Evolutionary conservation across 106 monocot genomes (phyloP), one percentile per base, ranked within the genome.

Genomic region (Allium fistulosum): DNA sequence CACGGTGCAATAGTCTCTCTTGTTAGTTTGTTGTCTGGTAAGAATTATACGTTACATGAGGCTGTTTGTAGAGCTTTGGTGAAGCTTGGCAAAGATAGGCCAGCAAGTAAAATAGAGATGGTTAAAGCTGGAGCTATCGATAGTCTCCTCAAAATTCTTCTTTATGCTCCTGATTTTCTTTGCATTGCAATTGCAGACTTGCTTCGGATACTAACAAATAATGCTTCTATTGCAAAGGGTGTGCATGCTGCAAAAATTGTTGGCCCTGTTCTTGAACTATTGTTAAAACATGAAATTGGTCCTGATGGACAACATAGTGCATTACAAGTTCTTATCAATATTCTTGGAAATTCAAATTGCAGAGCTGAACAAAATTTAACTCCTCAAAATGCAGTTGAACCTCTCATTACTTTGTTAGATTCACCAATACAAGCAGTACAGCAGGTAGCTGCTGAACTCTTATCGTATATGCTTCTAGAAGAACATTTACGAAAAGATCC

Each of bases 51-150:
- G n/a, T 80, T 99, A 26, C 99, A 93, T 61, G 99, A 90, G 67
- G 80, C 85, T 60, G 90, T 90, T 53, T 82, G 80, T 51, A 84
- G 90, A 73, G 87, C 87, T 62, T 81, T 99, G 69, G 90, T 85
- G 28, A 99, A 99, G 71, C 65, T 99, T 70, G 99, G 90, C 59
- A 93, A 84, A 72, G 92, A 99, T 67, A 73, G 90, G 48, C 99
- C 99, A 67, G 82, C 82, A 71, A 90, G 82, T 72, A 99, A 99
- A 77, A 72, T 83, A 68, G 99, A 99, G 72, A 99, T 99, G 99
- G 99, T 90, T 14, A 90, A 93, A 69, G 83, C 85, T 72, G 93
- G 93, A 63, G 90, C 85, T 1, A 85, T 99, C 58, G 99, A 99
- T 77, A 85, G 87, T 75, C 72, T 90, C 27, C 87, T 93, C 12